Conservation (phyloP, 306 rosid species). For the Betula pendula region DNA sequence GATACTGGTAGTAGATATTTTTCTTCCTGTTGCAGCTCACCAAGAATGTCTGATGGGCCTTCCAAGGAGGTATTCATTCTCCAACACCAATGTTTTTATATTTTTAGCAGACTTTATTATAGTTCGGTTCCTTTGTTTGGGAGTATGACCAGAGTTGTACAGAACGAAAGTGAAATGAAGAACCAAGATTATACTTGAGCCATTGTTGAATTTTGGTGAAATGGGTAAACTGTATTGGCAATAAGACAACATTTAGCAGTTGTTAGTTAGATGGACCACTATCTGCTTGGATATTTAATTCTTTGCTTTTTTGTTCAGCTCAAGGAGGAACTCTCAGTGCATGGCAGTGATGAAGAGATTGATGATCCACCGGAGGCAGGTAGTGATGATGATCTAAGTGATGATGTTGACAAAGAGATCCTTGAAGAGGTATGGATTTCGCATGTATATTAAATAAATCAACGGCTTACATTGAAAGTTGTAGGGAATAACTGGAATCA, state of each 20-base stretch:
- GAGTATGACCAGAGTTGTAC: neutral
- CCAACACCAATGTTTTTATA: conserved; percentile 1
- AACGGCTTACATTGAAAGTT: neutral
- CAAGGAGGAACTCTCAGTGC: conserved; percentile 78
- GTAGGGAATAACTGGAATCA: neutral
- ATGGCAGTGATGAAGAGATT: conserved; percentile 93
- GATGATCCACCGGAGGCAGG: conserved; percentile 74
- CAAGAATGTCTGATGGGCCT: conserved; percentile 71
- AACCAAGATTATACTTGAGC: neutral
- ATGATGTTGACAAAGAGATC: conserved; percentile 47
- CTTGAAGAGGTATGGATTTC: conserved; percentile 68
- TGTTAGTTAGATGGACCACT: neutral
- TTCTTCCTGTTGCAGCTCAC: conserved; percentile 94
- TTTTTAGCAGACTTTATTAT: neutral
- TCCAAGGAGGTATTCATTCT: conserved; percentile 71
- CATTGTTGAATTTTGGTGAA: neutral
- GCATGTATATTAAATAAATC: neutral
- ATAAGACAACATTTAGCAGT: neutral
- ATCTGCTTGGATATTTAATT: neutral
- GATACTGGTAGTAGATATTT: conserved; percentile 77
- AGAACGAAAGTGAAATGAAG: neutral
- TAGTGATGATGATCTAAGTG: conserved; percentile 87
- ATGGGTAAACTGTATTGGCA: neutral
- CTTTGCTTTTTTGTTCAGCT: conserved; percentile 43
- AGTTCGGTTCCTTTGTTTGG: neutral